Evolutionary conservation across 2,329 filamentous ascomycete genomes (phyloP).

Genomic region (Rhynchosporium secalis): DNA sequence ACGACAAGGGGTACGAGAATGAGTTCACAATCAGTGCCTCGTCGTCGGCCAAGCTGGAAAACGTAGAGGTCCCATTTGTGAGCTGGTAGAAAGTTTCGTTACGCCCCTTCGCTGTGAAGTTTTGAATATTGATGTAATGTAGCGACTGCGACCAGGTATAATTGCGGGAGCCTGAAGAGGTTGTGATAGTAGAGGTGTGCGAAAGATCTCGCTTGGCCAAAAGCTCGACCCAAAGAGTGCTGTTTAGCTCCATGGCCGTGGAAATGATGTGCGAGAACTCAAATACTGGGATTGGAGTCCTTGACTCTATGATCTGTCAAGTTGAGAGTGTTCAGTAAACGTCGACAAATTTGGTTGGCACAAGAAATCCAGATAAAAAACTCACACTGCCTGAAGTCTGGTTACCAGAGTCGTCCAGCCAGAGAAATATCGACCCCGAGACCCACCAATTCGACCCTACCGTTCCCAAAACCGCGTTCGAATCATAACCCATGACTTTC

Average conservation of each 20-base stretch:
- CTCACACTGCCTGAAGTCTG: constrained; percentile 23
- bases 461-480: constrained; percentile 48
- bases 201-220: constrained; percentile 22
- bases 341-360: neutral
- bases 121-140: constrained; percentile 27
- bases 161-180: constrained; percentile 25
- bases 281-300: constrained; percentile 16
- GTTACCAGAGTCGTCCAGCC: constrained; percentile 42
- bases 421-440: constrained; percentile 74
- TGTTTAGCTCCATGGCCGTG: constrained; percentile 13
- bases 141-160: constrained; percentile 28
- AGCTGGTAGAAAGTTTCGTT: constrained; percentile 29
- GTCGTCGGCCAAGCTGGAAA: constrained; percentile 13
- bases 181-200: constrained; percentile 27
- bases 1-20: constrained; percentile 27
- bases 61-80: constrained; percentile 23
- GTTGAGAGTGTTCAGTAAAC: neutral
- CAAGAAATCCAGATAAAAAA: neutral
- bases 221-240: constrained; percentile 23
- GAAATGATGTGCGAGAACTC: constrained; percentile 21
- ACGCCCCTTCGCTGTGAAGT: constrained; percentile 24
- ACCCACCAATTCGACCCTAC: constrained; percentile 70
- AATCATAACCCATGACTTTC: constrained; percentile 61
- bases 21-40: constrained; percentile 16
- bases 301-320: constrained; percentile 18